phyloP scores from a whole-genome alignment of 2,329 filamentous ascomycete genomes.

The Trichophyton mentagrophytes region DNA sequence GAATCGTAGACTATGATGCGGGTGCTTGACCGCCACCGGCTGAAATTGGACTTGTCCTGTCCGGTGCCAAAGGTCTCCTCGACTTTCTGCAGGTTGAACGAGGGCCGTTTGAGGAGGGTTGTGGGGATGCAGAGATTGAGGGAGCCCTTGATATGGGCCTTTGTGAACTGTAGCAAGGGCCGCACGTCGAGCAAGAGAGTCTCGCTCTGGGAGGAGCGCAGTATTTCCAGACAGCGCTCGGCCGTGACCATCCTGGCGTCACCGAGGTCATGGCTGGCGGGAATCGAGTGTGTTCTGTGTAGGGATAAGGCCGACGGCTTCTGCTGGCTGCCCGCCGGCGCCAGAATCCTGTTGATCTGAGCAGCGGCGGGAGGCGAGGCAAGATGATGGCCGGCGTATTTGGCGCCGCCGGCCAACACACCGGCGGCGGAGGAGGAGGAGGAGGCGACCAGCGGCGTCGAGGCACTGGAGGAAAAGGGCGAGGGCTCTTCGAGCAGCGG shows the following conservation, averaged over 20 bases:
- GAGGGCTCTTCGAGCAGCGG: background rate
- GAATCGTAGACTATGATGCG: conserved; percentile 82
- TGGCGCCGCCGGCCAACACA: too few species aligned
- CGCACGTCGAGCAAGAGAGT: conserved; percentile 72
- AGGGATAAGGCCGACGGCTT: background rate
- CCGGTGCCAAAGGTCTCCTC: conserved; percentile 71
- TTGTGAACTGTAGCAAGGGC: conserved; percentile 68
- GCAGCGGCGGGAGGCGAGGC: background rate
- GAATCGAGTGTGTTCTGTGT: conserved; percentile 42
- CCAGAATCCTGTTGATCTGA: background rate
- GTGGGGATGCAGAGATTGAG: conserved; percentile 92
- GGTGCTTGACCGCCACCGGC: conserved; percentile 59
- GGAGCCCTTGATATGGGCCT: conserved; percentile 63
- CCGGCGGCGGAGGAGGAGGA: too few species aligned
- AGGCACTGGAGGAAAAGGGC: background rate
- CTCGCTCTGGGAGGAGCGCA: conserved; percentile 40
- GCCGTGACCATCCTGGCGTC: conserved; percentile 42
- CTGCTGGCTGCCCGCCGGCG: background rate
- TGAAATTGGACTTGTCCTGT: conserved; percentile 57
- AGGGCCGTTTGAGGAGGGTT: conserved; percentile 77
- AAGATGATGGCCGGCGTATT: background rate
- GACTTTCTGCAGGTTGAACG: conserved; percentile 78
- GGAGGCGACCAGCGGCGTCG: background rate
- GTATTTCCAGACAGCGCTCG: conserved; percentile 43
- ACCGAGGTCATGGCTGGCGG: conserved; percentile 36